Percentiles rank a stretch among this genome's conserved stretches.
Conservation (phyloP, 768 basidiomycete genomes). For the Macrolepiota dolichaula region DNA sequence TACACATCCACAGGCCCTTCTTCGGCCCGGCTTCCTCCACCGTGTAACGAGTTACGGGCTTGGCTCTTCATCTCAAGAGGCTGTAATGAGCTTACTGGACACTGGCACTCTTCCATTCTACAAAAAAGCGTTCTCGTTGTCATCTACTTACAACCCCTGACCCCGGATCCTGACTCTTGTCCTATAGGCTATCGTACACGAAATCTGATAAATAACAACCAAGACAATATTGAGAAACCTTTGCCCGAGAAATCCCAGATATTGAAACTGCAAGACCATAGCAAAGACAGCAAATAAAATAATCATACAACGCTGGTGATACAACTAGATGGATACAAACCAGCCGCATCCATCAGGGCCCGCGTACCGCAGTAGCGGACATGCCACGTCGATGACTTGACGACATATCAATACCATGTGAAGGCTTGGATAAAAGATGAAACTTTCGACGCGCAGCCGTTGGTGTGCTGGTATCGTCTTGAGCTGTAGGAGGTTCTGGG, state of each 20-base stretch:
- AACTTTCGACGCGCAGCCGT: conserved; percentile 66
- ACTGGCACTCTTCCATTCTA: neutral
- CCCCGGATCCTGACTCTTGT: neutral
- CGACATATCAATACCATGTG: conserved; percentile 33
- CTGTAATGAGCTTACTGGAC: neutral
- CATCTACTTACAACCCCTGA: neutral
- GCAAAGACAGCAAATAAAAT: conserved; percentile 21
- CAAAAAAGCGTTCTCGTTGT: neutral
- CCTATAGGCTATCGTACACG: conserved; percentile 1
- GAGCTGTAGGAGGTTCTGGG: conserved; percentile 57
- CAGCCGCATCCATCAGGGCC: conserved; percentile 27
- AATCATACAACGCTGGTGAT: conserved; percentile 26
- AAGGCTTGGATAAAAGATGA: conserved; percentile 62
- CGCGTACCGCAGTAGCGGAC: conserved; percentile 49
- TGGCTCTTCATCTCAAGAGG: neutral
- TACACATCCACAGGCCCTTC: neutral
- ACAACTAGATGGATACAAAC: conserved; percentile 17
- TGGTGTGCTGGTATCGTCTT: conserved; percentile 47
- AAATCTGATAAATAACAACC: conserved; percentile 3
- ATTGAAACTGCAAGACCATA: conserved; percentile 17
- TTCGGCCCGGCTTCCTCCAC: conserved; percentile 6
- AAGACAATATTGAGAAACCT: neutral
- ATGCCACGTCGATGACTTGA: conserved; percentile 49
- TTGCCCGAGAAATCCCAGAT: conserved; percentile 4
- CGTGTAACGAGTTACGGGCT: neutral